A percentile compares a stretch with the other conserved stretches of the same genome.
Evolutionary conservation across 768 basidiomycete genomes (phyloP).

Genomic region (Leccinellum albellum): DNA sequence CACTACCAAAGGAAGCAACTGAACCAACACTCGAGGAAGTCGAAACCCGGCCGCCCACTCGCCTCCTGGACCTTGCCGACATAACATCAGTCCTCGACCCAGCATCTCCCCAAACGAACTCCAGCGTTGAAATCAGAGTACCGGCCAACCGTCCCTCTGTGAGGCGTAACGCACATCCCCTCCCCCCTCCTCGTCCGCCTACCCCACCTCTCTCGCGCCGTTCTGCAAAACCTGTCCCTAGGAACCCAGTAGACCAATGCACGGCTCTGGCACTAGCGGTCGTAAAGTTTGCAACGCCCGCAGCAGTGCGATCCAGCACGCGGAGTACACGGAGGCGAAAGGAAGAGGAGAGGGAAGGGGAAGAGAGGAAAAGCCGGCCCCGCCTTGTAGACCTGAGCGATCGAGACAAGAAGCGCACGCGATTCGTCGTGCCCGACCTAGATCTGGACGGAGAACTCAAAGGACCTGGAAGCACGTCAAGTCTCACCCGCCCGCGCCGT

Average conservation of each 20-base stretch:
- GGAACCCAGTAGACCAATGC: not conserved
- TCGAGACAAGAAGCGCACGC: slow-evolving; percentile 6
- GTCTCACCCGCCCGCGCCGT: not conserved
- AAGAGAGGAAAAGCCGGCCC: not conserved
- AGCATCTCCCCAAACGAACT: not conserved
- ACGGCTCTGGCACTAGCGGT: not conserved
- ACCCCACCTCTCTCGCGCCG: slow-evolving; percentile 4
- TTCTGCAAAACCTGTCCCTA: not conserved
- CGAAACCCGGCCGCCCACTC: not conserved
- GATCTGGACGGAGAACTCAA: slow-evolving; percentile 1
- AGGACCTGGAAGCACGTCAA: not conserved
- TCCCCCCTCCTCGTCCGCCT: not conserved
- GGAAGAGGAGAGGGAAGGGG: not conserved
- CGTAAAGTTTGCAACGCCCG: not conserved
- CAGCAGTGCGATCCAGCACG: not conserved
- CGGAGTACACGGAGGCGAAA: not conserved
- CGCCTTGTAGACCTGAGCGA: not conserved
- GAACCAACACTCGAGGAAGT: not conserved
- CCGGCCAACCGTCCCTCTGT: not conserved
- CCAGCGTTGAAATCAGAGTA: not conserved
- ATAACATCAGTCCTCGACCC: not conserved
- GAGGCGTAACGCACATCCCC: not conserved
- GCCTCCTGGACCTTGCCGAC: not conserved
- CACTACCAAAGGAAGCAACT: not conserved
- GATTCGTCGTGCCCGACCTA: slow-evolving; percentile 7